Evolutionary conservation across 768 basidiomycete species (phyloP).

Genomic region (Hygrocybe punicea): DNA sequence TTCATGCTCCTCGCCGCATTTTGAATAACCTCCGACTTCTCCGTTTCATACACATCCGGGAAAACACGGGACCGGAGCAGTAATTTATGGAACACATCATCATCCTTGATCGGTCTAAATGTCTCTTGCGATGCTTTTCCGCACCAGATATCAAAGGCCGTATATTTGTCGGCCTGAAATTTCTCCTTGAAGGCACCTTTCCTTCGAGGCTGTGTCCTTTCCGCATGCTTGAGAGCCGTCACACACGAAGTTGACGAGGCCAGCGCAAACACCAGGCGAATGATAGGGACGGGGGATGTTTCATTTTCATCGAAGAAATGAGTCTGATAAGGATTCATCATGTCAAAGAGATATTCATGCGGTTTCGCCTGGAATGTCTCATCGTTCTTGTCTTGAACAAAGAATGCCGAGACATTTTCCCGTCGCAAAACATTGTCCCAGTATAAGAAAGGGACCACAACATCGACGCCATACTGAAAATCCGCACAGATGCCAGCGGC

Average conservation of each 20-base stretch:
- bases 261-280: slow-evolving; percentile 14
- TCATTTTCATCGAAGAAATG: slow-evolving; percentile 15
- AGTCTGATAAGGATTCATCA: slow-evolving; percentile 21
- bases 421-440: slow-evolving; percentile 1
- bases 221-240: not conserved
- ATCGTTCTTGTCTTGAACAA: slow-evolving; percentile 23
- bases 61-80: not conserved
- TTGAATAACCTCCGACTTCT: not conserved
- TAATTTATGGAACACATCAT: not conserved
- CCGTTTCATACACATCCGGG: not conserved
- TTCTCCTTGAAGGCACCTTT: not conserved
- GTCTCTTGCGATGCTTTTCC: not conserved
- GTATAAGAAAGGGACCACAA: slow-evolving; percentile 24
- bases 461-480: slow-evolving; percentile 21
- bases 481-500: slow-evolving; percentile 27
- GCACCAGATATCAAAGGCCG: slow-evolving; percentile 3
- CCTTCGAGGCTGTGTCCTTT: not conserved
- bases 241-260: not conserved
- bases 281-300: slow-evolving; percentile 6
- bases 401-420: slow-evolving; percentile 15
- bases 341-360: slow-evolving; percentile 14
- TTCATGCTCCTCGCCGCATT: slow-evolving; percentile 1
- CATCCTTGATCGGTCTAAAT: slow-evolving; percentile 2
- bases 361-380: slow-evolving; percentile 5
- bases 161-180: slow-evolving; percentile 1